phyloP scores from a whole-genome alignment of 2,329 filamentous ascomycete species.

The Monilinia laxa region DNA sequence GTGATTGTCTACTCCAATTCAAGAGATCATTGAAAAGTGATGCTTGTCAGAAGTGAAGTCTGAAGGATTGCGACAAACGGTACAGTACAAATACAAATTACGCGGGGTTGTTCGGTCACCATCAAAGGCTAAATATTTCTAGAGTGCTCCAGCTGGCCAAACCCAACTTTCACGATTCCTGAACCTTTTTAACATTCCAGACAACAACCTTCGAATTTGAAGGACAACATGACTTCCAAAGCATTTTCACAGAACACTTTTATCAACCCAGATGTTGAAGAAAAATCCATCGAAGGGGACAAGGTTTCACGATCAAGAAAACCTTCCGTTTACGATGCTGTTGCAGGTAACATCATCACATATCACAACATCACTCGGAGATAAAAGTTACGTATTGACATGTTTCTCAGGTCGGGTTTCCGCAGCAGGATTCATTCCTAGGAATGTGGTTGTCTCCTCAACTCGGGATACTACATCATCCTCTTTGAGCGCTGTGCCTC shows the following conservation, averaged over 20 bases:
- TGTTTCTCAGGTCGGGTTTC: constrained; percentile 44
- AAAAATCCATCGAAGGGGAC: constrained; percentile 27
- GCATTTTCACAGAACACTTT: constrained; percentile 30
- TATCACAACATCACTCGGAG: constrained; percentile 6
- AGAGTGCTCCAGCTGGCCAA: background rate
- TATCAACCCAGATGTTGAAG: constrained; percentile 24
- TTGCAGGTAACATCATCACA: constrained; percentile 52
- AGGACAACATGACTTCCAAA: constrained; percentile 35
- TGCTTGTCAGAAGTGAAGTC: background rate
- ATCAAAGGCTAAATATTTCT: constrained; percentile 16
- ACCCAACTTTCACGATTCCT: background rate
- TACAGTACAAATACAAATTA: background rate
- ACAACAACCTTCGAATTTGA: constrained; percentile 1
- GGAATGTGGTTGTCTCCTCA: constrained; percentile 31
- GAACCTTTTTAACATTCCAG: background rate
- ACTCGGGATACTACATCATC: constrained; percentile 38
- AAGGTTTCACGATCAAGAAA: constrained; percentile 37
- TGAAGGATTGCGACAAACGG: constrained; percentile 10
- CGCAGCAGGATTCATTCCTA: constrained; percentile 45
- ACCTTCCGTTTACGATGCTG: constrained; percentile 69
- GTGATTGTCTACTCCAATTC: background rate
- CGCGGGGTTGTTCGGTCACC: constrained; percentile 4
- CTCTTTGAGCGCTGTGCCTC: constrained; percentile 49
- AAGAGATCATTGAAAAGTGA: constrained; percentile 1
- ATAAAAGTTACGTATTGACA: constrained; percentile 15